Base-by-base conservation (phyloP, 345 rosid genomes). In the Melaleuca quinquenervia region DNA sequence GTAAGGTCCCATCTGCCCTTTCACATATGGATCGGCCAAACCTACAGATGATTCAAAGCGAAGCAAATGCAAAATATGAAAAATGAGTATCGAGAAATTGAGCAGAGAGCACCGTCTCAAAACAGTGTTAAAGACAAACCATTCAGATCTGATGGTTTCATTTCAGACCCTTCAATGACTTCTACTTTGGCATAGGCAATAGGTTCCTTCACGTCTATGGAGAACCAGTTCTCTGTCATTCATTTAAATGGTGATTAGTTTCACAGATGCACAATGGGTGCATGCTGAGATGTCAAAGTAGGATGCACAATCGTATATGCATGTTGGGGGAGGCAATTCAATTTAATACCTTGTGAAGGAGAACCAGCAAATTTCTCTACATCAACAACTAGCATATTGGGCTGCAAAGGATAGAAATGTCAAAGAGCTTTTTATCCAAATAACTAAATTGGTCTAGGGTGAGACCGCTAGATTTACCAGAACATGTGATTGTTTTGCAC, bases 371-470 rank as follows among this genome's bases (percentile, higher is more conserved):
- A 96, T 89, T 97, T 97, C 93, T 94, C 98, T 90, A 96, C 80
- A 89, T 97, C 98, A 90, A 91, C 98, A 51, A 97, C 99, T 84
- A 97, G 96, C 98, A 97, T 97, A 90, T 97, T 97, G 84, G 99
- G 99, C 99, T 97, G 94, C 88, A 91, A 89, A 50, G 53, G 50
- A 62, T 84, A n/a, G 41, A 62, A 85, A 22, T 26, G 5, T 56
- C 50, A 1, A 26, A 56, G 41, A 11, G 21, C 5, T 18, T 8
- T 70, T 36, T 16, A 36, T 20, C 48, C 48, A 1, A 70, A 70
- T 18, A 36, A 70, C 13, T 70, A 24, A 32, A 70, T 70, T 70
- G 78, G 4, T 70, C 26, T 18, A 70, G 0, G 4, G 48, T 36
- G 80, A 32, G 48, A 70, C 48, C 18, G 36, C 18, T 18, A 70